Base-by-base conservation (phyloP, 257 asterid species). In the Solanum chmielewskii region DNA sequence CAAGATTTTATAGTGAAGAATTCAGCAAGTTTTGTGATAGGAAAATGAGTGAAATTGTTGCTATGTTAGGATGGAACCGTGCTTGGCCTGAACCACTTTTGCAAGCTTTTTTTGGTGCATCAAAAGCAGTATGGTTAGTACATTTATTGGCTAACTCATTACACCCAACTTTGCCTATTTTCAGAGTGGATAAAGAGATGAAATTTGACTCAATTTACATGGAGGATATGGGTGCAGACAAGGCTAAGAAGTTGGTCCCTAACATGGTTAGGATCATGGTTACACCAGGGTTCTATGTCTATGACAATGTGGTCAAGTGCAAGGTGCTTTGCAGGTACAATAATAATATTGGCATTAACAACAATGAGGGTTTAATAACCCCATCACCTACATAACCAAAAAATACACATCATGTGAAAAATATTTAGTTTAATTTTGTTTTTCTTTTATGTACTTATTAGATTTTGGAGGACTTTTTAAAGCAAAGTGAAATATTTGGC, bases 31-130 rank as follows among this genome's bases (percentile, higher is more conserved):
- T 97, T 80, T 96, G 99, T 49, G 99, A 97, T 44, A 86, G 99
- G 90, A 97, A 97, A 81, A 97, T 97, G 99, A 97, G 98, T 83
- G 98, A 95, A 85, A 92, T 95, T 87, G 99, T 97, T 84, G 98
- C 97, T 14, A 89, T 97, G 97, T 69, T 97, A 52, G 98, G 98
- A 5, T 96, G 99, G 99, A 97, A 92, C 87, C 89, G 96, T 66
- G 99, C 99, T 10, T 97, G 99, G 99, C 96, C 99, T 23, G 99
- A 97, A 80, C 98, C 95, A 35, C 93, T 97, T 1, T 62, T 97
- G 90, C 99, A 96, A 68, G 92, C 98, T 37, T 97, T 97, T 49
- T 97, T 97, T 64, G 92, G 92, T n/a, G 99, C 99, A 10, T 96
- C 99, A 0, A 97, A 96, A 44, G 93, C 98, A 1, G 96, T 97